Evolutionary conservation across 257 asterid genomes (phyloP).

Genomic region (Gynochthodes officinalis): DNA sequence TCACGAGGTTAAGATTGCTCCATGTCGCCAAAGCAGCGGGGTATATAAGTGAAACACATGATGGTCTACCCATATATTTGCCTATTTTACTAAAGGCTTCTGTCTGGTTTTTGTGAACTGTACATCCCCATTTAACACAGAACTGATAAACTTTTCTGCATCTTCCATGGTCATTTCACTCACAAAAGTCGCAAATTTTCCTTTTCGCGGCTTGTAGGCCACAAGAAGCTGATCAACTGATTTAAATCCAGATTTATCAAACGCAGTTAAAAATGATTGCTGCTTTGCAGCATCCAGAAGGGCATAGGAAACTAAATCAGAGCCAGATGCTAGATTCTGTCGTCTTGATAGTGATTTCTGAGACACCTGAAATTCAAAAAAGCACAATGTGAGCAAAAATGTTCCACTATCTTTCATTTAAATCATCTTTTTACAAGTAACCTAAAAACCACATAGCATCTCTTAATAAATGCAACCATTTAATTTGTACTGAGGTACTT

Average conservation of each 20-base stretch:
- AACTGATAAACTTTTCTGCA: conserved; percentile 58
- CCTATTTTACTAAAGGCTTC: conserved; percentile 48
- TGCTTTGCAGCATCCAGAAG: conserved; percentile 76
- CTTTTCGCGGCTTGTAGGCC: conserved; percentile 83
- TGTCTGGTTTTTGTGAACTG: conserved; percentile 59
- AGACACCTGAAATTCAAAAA: conserved; percentile 46
- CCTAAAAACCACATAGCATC: neutral
- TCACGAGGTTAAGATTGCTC: no score
- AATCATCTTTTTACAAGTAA: neutral
- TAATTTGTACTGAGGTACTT: neutral
- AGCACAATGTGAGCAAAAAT: neutral
- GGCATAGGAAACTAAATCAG: conserved; percentile 63
- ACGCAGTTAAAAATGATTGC: conserved; percentile 57
- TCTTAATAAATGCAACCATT: neutral
- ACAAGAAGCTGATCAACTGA: conserved; percentile 54
- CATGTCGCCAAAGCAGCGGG: no score
- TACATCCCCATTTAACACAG: conserved; percentile 71
- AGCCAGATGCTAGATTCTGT: conserved; percentile 34
- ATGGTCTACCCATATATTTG: no score
- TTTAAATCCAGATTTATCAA: conserved; percentile 63
- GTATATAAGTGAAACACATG: no score
- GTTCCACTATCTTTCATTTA: neutral
- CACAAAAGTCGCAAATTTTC: conserved; percentile 50
- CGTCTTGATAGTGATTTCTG: conserved; percentile 71
- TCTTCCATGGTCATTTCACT: conserved; percentile 59